Conservation (phyloP, 441 rosid genomes). For the Aquilaria agallochum region DNA sequence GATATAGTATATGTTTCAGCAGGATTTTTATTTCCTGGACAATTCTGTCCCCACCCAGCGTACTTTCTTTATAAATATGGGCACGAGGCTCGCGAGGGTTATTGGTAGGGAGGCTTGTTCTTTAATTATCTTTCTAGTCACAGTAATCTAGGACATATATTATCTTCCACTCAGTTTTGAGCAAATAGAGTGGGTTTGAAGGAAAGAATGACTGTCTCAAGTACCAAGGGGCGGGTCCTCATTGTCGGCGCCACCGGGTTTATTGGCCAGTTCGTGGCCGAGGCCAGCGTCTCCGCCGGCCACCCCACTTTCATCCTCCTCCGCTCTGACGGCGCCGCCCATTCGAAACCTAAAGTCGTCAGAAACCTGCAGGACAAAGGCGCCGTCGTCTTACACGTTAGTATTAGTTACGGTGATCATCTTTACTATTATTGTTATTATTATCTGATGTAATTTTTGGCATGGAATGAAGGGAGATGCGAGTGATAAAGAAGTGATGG, state of each 20-base stretch:
- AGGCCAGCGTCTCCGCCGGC: conserved; percentile 39
- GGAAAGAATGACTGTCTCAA: conserved; percentile 25
- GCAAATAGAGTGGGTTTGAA: no score
- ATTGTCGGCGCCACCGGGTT: conserved; percentile 44
- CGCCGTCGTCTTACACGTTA: conserved; percentile 25
- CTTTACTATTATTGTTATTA: not conserved
- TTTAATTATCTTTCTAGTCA: no score
- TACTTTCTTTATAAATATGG: no score
- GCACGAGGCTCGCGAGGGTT: no score
- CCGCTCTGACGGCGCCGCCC: conserved; percentile 13
- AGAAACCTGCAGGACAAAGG: conserved; percentile 33
- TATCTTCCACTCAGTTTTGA: no score
- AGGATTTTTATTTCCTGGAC: no score
- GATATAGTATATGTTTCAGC: no score
- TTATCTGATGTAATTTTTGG: not conserved
- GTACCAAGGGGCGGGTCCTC: conserved; percentile 32
- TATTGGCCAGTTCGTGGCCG: conserved; percentile 38
- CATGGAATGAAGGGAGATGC: conserved; percentile 21
- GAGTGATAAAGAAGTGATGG: conserved; percentile 27
- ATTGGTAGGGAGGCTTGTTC: no score
- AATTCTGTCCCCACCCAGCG: no score
- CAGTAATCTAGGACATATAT: no score
- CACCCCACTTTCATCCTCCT: conserved; percentile 34
- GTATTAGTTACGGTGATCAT: not conserved
- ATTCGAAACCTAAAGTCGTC: conserved; percentile 17